These are phyloP conservation scores for Stemphylium vesicarium DNA, from an alignment of 2,329 filamentous ascomycete genomes.

Conservation along the genomic window DNA sequence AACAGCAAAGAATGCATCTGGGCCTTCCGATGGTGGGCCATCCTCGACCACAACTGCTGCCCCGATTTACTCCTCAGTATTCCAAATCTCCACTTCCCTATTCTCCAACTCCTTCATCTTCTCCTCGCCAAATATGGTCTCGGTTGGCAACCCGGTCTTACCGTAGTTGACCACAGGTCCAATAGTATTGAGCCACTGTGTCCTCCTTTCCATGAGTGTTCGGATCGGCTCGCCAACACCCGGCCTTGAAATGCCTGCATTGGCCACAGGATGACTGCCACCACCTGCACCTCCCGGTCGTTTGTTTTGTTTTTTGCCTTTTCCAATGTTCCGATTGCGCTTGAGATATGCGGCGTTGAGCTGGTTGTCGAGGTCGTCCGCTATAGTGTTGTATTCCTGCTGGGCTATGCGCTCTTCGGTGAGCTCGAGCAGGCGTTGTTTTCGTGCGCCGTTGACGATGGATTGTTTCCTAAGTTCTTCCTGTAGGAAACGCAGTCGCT, in stretches of 20 bases:
- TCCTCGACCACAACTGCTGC: neutral
- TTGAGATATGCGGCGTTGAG: conserved; percentile 96
- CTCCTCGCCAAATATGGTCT: conserved; percentile 76
- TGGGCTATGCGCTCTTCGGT: conserved; percentile 92
- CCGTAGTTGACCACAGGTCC: conserved; percentile 89
- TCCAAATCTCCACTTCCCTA: conserved; percentile 80
- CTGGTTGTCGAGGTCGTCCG: conserved; percentile 93
- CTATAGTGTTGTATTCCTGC: conserved; percentile 96
- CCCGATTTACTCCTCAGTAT: conserved; percentile 67
- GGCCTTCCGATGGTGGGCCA: neutral
- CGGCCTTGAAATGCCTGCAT: conserved; percentile 41
- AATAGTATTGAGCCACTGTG: conserved; percentile 89
- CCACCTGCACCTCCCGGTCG: conserved; percentile 76
- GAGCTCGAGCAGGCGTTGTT: conserved; percentile 82
- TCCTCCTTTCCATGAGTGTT: conserved; percentile 88
- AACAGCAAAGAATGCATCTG: neutral
- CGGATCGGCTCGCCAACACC: conserved; percentile 91
- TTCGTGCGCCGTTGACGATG: conserved; percentile 88
- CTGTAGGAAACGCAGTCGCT: conserved; percentile 85
- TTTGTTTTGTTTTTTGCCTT: conserved; percentile 87
- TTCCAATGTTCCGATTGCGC: conserved; percentile 90
- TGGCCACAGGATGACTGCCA: conserved; percentile 63
- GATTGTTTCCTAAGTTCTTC: conserved; percentile 80
- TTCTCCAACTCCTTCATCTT: conserved; percentile 77
- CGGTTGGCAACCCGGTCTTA: conserved; percentile 74